Conservation (phyloP, 805 yeast genomes). For the Yamadazyma endophytica region DNA sequence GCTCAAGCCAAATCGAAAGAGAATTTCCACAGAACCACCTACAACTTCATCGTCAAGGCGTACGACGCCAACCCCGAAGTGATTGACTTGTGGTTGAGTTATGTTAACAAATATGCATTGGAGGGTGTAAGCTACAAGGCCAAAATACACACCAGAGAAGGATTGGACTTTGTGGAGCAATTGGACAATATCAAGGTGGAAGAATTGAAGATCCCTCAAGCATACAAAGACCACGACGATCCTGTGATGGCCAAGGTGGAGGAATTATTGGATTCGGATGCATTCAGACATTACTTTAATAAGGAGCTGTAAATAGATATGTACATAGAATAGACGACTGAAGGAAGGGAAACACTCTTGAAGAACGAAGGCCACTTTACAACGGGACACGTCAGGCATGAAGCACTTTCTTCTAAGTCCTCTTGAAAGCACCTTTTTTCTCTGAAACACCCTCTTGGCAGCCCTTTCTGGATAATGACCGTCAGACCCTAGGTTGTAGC, state of each 20-base stretch:
- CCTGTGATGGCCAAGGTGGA: conserved; percentile 64
- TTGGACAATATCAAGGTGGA: conserved; percentile 23
- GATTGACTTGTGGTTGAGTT: conserved; percentile 76
- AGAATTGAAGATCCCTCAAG: conserved; percentile 28
- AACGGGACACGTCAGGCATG: no score
- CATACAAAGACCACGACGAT: conserved; percentile 29
- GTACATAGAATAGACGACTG: conserved; percentile 1
- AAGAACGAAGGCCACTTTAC: no score
- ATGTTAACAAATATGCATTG: conserved; percentile 69
- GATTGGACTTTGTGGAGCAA: conserved; percentile 21
- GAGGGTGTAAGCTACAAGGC: conserved; percentile 86
- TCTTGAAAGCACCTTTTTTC: no score
- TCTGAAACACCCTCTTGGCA: no score
- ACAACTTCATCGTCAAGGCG: conserved; percentile 65
- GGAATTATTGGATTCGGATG: conserved; percentile 66
- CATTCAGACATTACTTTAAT: conserved; percentile 55
- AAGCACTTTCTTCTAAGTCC: no score
- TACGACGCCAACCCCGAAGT: conserved; percentile 86
- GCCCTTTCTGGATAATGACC: no score
- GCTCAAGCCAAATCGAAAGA: conserved; percentile 93
- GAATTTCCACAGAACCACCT: conserved; percentile 87
- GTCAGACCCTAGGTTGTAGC: no score
- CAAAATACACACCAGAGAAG: conserved; percentile 41
- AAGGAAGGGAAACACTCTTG: not conserved
- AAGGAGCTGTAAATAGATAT: conserved; percentile 1